Percentiles rank a stretch among this genome's conserved stretches.
Evolutionary conservation across 441 rosid species (phyloP).

Genomic region (Adansonia rubrostipa): DNA sequence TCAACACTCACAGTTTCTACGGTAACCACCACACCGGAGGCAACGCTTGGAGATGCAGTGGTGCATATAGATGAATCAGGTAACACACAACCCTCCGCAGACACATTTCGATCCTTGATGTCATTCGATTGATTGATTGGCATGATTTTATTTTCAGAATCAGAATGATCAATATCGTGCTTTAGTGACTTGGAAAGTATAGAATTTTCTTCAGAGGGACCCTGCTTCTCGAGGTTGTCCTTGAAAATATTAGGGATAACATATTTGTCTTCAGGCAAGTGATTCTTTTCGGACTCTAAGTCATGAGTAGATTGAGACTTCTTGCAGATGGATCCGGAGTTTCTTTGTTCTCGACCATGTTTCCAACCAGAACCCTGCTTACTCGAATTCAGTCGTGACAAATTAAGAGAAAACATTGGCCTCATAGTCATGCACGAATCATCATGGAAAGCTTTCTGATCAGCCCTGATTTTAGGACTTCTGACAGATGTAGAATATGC

Average conservation of each 20-base stretch:
- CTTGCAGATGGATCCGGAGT: slow-evolving; percentile 20
- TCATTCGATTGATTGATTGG: not conserved
- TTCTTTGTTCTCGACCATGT: slow-evolving; percentile 27
- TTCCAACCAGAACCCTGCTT: slow-evolving; percentile 24
- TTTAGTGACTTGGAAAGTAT: slow-evolving; percentile 16
- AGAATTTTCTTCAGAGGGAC: slow-evolving; percentile 18
- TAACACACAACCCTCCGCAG: slow-evolving; percentile 6
- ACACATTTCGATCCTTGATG: slow-evolving; percentile 6
- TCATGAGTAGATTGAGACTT: slow-evolving; percentile 21
- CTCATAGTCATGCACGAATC: slow-evolving; percentile 18
- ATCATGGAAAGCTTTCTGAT: slow-evolving; percentile 20
- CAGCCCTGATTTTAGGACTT: slow-evolving; percentile 20
- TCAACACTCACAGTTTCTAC: slow-evolving; percentile 7
- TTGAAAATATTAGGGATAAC: slow-evolving; percentile 24
- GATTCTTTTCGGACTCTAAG: slow-evolving; percentile 17
- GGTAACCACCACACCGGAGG: slow-evolving; percentile 18
- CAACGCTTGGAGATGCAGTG: slow-evolving; percentile 15
- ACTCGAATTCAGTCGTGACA: slow-evolving; percentile 18
- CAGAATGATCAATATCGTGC: not conserved
- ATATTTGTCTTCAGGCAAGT: not conserved
- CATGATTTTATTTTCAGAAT: slow-evolving; percentile 2
- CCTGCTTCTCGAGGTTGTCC: slow-evolving; percentile 17
- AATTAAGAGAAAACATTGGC: slow-evolving; percentile 18
- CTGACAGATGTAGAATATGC: slow-evolving; percentile 9
- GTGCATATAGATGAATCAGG: not conserved